A percentile compares a stretch with the other conserved stretches of the same genome.
Conservation (phyloP, 2,329 filamentous ascomycete genomes). For the Exophiala aquamarina region DNA sequence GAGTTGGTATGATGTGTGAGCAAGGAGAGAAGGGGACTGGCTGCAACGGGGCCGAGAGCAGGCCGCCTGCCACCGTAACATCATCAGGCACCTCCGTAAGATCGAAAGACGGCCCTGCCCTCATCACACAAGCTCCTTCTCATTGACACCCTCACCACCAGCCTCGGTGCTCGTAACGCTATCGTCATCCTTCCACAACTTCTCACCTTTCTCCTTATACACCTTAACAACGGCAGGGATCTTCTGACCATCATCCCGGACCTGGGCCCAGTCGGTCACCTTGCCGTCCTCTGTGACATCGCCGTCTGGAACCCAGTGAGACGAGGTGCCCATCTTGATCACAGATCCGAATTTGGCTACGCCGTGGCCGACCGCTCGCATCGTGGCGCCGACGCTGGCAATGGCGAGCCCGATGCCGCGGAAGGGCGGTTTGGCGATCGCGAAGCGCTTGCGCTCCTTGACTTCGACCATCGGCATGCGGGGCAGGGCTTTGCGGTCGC, state of each 20-base stretch:
- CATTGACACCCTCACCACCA: conserved; percentile 2
- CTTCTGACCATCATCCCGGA: conserved; percentile 11
- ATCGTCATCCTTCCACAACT: conserved; percentile 21
- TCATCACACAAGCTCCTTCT: conserved; percentile 7
- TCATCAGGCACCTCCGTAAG: too few species aligned
- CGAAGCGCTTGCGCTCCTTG: conserved; percentile 19
- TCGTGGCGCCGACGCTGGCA: conserved; percentile 11
- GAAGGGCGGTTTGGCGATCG: conserved; percentile 24
- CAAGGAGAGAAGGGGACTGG: too few species aligned
- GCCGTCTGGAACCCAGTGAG: conserved; percentile 21
- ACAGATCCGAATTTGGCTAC: conserved; percentile 20
- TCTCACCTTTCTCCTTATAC: conserved; percentile 23
- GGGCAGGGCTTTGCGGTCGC: conserved; percentile 23
- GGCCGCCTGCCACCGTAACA: too few species aligned
- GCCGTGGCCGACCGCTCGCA: conserved; percentile 19
- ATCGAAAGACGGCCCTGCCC: too few species aligned
- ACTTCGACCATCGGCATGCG: conserved; percentile 25
- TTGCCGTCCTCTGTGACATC: conserved; percentile 22
- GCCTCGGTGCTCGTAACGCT: conserved; percentile 17
- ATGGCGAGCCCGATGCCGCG: conserved; percentile 19
- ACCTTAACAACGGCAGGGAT: conserved; percentile 4
- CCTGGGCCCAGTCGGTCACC: conserved; percentile 19
- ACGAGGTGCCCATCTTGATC: conserved; percentile 19
- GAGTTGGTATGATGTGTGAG: too few species aligned
- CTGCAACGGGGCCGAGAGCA: too few species aligned